These are phyloP conservation scores for Ilex aquifolium DNA, from an alignment of 257 asterid species.

Conservation along the genomic window DNA sequence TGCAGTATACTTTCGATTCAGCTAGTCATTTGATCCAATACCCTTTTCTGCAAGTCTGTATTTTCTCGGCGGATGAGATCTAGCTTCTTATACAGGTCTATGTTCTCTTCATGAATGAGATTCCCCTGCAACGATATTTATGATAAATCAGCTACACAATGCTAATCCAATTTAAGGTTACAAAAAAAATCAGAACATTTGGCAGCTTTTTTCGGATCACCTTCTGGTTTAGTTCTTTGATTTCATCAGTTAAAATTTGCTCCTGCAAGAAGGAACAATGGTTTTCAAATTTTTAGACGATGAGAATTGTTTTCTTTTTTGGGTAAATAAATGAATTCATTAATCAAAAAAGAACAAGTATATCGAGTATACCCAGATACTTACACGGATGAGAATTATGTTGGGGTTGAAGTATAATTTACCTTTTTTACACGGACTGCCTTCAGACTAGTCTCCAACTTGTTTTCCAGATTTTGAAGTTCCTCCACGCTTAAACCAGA, in stretches of 20 bases:
- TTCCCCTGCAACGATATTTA: conserved; percentile 1
- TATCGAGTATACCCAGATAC: too few relatives aligned
- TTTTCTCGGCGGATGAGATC: conserved; percentile 5
- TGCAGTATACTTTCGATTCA: too few relatives aligned
- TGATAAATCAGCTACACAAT: too few relatives aligned
- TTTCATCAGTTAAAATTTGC: conserved; percentile 3
- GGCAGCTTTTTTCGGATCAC: background rate
- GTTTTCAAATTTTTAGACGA: background rate
- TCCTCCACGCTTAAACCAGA: conserved; percentile 7
- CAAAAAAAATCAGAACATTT: too few relatives aligned
- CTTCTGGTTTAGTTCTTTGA: conserved; percentile 6
- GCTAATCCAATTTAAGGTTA: too few relatives aligned
- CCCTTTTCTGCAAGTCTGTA: background rate
- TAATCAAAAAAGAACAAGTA: too few relatives aligned
- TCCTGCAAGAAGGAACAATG: conserved; percentile 3
- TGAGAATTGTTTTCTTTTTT: too few relatives aligned
- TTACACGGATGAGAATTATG: too few relatives aligned
- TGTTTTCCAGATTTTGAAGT: too few relatives aligned
- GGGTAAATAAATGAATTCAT: too few relatives aligned
- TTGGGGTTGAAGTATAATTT: background rate
- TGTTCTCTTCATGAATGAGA: conserved; percentile 6
- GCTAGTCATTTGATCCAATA: too few relatives aligned
- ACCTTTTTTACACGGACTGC: conserved; percentile 9
- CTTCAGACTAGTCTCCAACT: conserved; percentile 6
- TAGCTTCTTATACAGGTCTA: conserved; percentile 9